Conservation (phyloP, 2,329 filamentous ascomycete species). For the Pyrenochaeta sp. region DNA sequence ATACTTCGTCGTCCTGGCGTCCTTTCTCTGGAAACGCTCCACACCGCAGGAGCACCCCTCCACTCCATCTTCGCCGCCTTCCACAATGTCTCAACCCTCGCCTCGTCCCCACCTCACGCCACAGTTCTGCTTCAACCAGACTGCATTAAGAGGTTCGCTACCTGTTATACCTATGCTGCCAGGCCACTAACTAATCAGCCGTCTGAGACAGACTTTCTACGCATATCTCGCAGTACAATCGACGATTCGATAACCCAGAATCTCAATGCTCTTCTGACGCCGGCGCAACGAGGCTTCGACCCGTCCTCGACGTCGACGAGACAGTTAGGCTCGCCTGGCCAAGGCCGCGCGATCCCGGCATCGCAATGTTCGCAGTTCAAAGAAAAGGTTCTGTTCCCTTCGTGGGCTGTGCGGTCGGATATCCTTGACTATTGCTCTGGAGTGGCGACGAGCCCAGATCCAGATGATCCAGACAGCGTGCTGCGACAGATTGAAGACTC, state of each 20-base stretch:
- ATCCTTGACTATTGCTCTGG: slow-evolving; percentile 88
- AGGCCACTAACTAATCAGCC: slow-evolving; percentile 46
- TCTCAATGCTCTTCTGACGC: slow-evolving; percentile 86
- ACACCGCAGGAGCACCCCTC: slow-evolving; percentile 15
- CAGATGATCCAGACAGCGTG: slow-evolving; percentile 80
- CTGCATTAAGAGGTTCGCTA: slow-evolving; percentile 55
- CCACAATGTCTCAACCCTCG: slow-evolving; percentile 52
- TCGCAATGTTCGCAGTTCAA: slow-evolving; percentile 76
- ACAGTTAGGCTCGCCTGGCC: slow-evolving; percentile 56
- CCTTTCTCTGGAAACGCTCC: slow-evolving; percentile 40
- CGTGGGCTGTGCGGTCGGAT: slow-evolving; percentile 83
- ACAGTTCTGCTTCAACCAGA: slow-evolving; percentile 61
- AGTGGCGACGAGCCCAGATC: slow-evolving; percentile 87
- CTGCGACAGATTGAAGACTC: slow-evolving; percentile 74
- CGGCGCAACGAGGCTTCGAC: slow-evolving; percentile 76
- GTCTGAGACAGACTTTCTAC: slow-evolving; percentile 77
- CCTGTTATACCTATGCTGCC: slow-evolving; percentile 6
- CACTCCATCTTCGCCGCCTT: slow-evolving; percentile 8
- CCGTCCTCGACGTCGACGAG: slow-evolving; percentile 76
- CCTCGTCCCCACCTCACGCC: slow-evolving; percentile 53
- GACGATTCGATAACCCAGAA: slow-evolving; percentile 95
- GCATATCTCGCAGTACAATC: slow-evolving; percentile 80
- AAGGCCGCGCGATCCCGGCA: slow-evolving; percentile 63
- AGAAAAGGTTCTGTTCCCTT: slow-evolving; percentile 79
- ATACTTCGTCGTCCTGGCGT: slow-evolving; percentile 38